Evolutionary conservation across 805 yeast species (phyloP), one percentile per base, ranked within the genome.

Genomic region (Saccharomyces mikatae): DNA sequence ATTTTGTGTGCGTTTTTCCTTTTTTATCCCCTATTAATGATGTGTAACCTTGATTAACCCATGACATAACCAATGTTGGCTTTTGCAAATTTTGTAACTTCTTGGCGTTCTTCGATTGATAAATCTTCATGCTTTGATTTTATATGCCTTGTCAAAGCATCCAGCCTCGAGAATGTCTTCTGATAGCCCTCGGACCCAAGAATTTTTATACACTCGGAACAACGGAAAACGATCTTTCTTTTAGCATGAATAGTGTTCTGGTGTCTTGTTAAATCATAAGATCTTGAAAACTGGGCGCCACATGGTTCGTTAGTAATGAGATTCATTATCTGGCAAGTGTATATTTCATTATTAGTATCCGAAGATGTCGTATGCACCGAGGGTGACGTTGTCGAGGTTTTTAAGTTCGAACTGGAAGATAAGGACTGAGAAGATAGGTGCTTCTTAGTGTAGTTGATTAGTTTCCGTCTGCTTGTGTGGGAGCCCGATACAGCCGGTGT

Each of bases 161-260:
- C 99, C 67, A 90, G 86, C 58, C 99, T 81, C 53, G 96, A 87
- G 66, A 94, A 92, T 0, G 96, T 89, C 74, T 92, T 84, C 50
- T 83, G 81, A 53, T 72, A 74, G 27, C 76, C 74, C 47, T 70
- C 68, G 13, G 71, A 68, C 21, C 76, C 77, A 29, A 71, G 66
- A 2, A 74, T 71, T 53, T 68, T 62, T 24, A 72, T 94, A 73
- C 99, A 92, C 48, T 86, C 83, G 61, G 83, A 83, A 71, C 99
- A 92, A 67, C 87, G 83, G 75, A 84, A 94, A 50, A 86, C 82
- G 63, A 87, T 87, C 71, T 92, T 86, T 68, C 85, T 86, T 49
- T 87, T 78, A 1, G 97, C 94, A 70, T 92, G 99, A 53, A 92
- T 91, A 0, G 98, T 94, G 65, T 92, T 96, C 70, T 92, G 97